phyloP scores from a whole-genome alignment of 495 filamentous ascomycete genomes.

The Sordaria brevicollis region DNA sequence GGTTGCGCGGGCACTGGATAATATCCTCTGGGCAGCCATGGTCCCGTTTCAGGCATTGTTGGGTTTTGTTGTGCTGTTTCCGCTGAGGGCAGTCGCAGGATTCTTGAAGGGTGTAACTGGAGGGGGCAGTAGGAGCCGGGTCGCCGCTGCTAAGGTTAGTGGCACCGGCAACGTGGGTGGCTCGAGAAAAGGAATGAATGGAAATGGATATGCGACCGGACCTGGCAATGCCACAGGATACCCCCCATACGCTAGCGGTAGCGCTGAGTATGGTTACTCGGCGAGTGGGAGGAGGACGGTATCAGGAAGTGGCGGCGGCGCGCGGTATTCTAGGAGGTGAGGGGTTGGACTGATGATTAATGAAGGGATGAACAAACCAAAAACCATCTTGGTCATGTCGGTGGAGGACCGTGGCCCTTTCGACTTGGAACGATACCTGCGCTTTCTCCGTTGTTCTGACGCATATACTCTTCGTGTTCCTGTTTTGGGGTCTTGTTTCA shows the following conservation, averaged over 20 bases:
- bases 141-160: not conserved
- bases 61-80: constrained; percentile 9
- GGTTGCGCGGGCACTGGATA: not conserved
- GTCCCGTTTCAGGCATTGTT: constrained; percentile 25
- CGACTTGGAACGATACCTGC: not conserved
- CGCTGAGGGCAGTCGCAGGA: constrained; percentile 9
- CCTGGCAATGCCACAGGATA: not conserved
- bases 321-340: not conserved
- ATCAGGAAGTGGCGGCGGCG: not conserved
- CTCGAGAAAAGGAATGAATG: not conserved
- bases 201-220: not conserved
- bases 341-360: not conserved
- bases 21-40: constrained; percentile 5
- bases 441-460: not conserved
- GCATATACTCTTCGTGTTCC: not conserved
- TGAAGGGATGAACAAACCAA: not conserved
- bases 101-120: constrained; percentile 7
- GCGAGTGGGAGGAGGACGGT: not conserved
- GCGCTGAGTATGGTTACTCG: not conserved
- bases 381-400: not conserved
- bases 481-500: not conserved
- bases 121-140: not conserved
- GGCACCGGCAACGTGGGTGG: not conserved
- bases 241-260: not conserved
- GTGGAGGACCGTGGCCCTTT: not conserved